Evolutionary conservation across 768 basidiomycete species (phyloP), one percentile per base, ranked within the genome.

Genomic region (Ramaria rubella): DNA sequence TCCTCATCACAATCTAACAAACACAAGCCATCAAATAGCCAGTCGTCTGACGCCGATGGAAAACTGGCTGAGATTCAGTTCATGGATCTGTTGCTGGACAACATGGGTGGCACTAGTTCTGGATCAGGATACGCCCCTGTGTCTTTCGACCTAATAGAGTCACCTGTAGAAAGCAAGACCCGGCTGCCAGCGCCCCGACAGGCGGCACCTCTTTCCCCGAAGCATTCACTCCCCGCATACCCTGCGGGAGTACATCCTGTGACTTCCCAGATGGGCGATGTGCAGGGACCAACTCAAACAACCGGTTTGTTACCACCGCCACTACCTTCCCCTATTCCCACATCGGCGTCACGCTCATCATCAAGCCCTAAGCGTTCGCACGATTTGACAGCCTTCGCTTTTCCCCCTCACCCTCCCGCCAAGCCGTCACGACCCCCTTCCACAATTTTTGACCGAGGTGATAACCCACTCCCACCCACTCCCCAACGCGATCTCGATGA

Each of bases 401-500:
- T 26, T 27, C 46, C 46, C 15, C 46, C 46, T 26, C 46, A 48
- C 11, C 15, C 24, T 12, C 46, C 24, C 9, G 40, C 8, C n/a
- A 21, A 21, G 9, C 7, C 40, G 17, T 48, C 46, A 48, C 7
- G 24, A 27, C 6, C 23, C 2, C 15, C 46, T 19, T 45, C 24
- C 43, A 48, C 17, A 5, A 15, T 26, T 30, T 30, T 27, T 4
- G 29, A 17, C 29, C 46, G 46, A 26, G 31, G 15, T 23, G 27
- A 51, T 23, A 51, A 36, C 49, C 49, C 49, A 4, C 34, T 51
- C n/a, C 49, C 49, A 6, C 49, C 49, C 17, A 51, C 49, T 33
- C 49, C 65, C 24, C 64, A 58, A 15, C 63, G 60, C 40, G 73
- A 77, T 0, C 66, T 72, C 36, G 74, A 75, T 55, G 81, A 83